A percentile compares a stretch with the other conserved stretches of the same genome.
These are phyloP conservation scores for Suillus lakei DNA, from an alignment of 768 basidiomycete genomes.

Conservation along the genomic window DNA sequence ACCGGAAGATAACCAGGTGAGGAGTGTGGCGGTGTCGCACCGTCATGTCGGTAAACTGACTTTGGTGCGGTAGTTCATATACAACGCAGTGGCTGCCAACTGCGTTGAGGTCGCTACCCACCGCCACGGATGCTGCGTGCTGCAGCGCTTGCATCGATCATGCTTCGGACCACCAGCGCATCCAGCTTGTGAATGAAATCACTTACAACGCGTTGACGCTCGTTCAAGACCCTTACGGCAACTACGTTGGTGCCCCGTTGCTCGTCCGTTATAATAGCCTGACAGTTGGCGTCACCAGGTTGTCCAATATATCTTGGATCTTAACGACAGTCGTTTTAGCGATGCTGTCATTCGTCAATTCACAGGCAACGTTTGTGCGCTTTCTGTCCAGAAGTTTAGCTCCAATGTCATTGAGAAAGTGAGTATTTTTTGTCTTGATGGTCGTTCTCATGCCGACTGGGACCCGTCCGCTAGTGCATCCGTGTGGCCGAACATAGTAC, in stretches of 20 bases:
- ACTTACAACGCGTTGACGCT: conserved; percentile 97
- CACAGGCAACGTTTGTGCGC: conserved; percentile 93
- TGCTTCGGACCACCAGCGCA: conserved; percentile 91
- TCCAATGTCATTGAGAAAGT: conserved; percentile 99
- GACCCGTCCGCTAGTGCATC: conserved; percentile 54
- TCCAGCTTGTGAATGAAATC: conserved; percentile 98
- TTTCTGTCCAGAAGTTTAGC: conserved; percentile 99
- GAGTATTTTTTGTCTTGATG: conserved; percentile 15
- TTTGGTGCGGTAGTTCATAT: conserved; percentile 75
- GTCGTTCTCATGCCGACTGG: not conserved
- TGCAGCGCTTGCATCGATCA: conserved; percentile 99
- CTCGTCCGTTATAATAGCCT: not conserved
- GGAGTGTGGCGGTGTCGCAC: conserved; percentile 7
- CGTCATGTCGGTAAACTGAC: conserved; percentile 1
- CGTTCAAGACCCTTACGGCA: conserved; percentile 96
- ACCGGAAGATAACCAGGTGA: conserved; percentile 97
- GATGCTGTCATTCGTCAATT: conserved; percentile 98
- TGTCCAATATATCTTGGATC: conserved; percentile 96
- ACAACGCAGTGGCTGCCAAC: conserved; percentile 98
- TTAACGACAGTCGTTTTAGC: conserved; percentile 98
- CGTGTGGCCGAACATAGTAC: conserved; percentile 97
- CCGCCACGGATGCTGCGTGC: conserved; percentile 97
- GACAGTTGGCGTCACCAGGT: conserved; percentile 54
- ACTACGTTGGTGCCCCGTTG: conserved; percentile 64
- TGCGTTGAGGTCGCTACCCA: conserved; percentile 99